Base-by-base conservation (phyloP, 345 rosid species). In the Camelina neglecta region DNA sequence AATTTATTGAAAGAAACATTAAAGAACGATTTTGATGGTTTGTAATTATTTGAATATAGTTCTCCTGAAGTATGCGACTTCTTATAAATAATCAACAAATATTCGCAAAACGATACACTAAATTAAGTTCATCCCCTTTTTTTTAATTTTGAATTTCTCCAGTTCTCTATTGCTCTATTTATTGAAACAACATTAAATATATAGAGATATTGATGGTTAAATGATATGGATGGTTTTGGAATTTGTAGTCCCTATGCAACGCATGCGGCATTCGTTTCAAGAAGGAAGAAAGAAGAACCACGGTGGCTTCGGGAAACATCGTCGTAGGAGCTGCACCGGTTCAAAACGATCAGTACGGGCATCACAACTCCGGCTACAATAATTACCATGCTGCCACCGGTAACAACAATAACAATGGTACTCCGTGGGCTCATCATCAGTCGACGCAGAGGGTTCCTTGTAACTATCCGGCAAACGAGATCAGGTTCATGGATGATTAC, bases 261-360 rank as follows among this genome's bases (percentile, higher is more conserved):
- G 97, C 97, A 21, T 92, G 97, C 73, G 97, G 97, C 77, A 89
- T 92, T 79, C 89, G 97, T 77, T 92, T 88, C 86, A 92, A 89
- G 84, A 92, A 92, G 70, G 97, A 92, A 86, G 93, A 92, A 84
- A 83, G 96, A 80, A 85, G 97, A 79, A 90, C 97, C 3, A 85
- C 86, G 2, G 89, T 90, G 2, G 87, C 86, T 57, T 74, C 69
- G 41, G 58, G 66, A 38, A 67, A 68, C 82, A 16, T 67, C 11
- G 54, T 78, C 66, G 85, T 83, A 48, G 78, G 75, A 67, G 72
- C 38, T 76, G 15, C 79, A 56, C 51, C 76, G 10, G 72, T 24
- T 24, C 42, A 38, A 16, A 77, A 77, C 15, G 81, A 83, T 54
- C 86, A 83, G 47, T 83, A 82, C 38, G 75, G 75, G 6, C 75